A percentile compares a stretch with the other conserved stretches of the same genome.
phyloP scores from a whole-genome alignment of 2,329 filamentous ascomycete species.

The Tothia fuscella region DNA sequence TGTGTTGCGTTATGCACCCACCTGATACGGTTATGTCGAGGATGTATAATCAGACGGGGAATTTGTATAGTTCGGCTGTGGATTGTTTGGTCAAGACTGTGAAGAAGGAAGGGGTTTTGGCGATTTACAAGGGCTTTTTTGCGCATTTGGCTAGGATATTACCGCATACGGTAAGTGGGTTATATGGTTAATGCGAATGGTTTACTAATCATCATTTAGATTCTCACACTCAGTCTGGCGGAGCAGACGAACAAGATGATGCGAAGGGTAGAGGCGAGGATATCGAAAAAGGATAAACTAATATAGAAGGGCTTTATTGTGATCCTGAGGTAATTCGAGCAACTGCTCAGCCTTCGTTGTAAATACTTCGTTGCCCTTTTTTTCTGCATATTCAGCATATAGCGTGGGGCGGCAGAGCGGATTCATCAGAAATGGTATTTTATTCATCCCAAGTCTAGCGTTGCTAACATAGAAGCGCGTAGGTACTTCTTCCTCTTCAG shows the following conservation, averaged over 20 bases:
- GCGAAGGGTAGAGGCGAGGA: conserved; percentile 57
- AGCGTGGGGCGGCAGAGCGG: too few species aligned
- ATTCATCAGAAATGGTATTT: too few species aligned
- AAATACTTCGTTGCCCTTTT: too few species aligned
- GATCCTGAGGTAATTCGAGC: too few species aligned
- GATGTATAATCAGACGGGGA: conserved; percentile 97
- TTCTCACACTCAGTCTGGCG: conserved; percentile 81
- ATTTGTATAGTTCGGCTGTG: conserved; percentile 86
- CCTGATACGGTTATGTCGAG: conserved; percentile 98
- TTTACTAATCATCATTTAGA: conserved; percentile 32
- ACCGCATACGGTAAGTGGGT: conserved; percentile 61
- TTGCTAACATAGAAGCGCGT: too few species aligned
- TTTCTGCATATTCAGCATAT: too few species aligned
- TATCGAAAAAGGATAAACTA: too few species aligned
- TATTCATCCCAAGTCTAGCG: too few species aligned
- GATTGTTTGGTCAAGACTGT: conserved; percentile 89
- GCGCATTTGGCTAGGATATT: conserved; percentile 89
- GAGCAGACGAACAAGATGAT: conserved; percentile 96
- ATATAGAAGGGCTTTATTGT: too few species aligned
- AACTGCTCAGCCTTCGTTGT: too few species aligned
- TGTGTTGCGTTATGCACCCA: conserved; percentile 96
- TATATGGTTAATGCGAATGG: neutral
- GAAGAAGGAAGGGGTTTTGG: conserved; percentile 77
- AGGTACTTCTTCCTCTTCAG: too few species aligned
- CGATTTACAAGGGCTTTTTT: conserved; percentile 96